phyloP scores from a whole-genome alignment of 441 rosid species.

The Omphalea diandra region DNA sequence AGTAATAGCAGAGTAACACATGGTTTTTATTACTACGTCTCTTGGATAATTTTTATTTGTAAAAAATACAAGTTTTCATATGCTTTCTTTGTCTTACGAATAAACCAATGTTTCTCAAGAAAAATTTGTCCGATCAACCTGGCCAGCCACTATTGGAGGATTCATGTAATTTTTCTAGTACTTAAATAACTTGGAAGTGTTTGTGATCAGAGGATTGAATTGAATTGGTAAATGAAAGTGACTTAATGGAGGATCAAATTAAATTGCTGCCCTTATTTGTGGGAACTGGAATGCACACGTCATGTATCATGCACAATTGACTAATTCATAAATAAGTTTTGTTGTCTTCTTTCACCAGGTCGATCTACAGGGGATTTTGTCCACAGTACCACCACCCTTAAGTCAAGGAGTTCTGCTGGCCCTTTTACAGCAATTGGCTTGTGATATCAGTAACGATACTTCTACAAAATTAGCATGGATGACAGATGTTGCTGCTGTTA shows the following conservation, averaged over 20 bases:
- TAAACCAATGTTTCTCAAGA: not conserved
- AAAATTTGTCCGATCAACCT: not conserved
- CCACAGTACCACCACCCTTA: conserved; percentile 46
- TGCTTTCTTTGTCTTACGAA: not conserved
- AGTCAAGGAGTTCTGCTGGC: conserved; percentile 79
- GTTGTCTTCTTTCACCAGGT: conserved; percentile 40
- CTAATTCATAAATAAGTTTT: not conserved
- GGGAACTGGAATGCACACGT: not conserved
- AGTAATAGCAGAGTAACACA: not conserved
- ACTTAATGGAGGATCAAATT: not conserved
- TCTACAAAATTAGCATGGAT: conserved; percentile 58
- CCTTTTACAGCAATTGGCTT: conserved; percentile 73
- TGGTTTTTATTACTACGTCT: not conserved
- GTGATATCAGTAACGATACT: conserved; percentile 59
- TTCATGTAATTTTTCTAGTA: not conserved
- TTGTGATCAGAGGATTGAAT: not conserved
- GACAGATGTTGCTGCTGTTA: conserved; percentile 66
- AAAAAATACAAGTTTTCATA: not conserved
- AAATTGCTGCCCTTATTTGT: not conserved
- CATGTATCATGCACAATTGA: not conserved
- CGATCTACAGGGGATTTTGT: conserved; percentile 53
- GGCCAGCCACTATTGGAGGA: not conserved
- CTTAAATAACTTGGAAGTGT: too few species aligned
- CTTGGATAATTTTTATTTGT: not conserved
- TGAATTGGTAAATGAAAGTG: not conserved